Conservation (phyloP, 108 stramenopile species). For the Schizochytrium sp. region DNA sequence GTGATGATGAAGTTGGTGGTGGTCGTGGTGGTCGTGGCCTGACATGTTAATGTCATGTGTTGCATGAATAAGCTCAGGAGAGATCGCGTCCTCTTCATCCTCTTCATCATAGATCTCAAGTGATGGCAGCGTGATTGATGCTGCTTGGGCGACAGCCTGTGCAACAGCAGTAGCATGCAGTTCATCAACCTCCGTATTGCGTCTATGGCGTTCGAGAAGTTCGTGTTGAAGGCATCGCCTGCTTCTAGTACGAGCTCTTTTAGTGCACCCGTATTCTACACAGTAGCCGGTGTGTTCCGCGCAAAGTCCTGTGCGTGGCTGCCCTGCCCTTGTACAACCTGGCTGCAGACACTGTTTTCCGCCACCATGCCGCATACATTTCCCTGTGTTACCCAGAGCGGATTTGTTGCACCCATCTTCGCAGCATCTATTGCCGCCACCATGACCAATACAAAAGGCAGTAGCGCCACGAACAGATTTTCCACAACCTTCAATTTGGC, state of each 20-base stretch:
- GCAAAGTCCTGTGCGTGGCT: conserved; percentile 39
- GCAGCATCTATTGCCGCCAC: conserved; percentile 26
- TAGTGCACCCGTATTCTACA: neutral
- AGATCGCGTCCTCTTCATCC: neutral
- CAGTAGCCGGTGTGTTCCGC: conserved; percentile 8
- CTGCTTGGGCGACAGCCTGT: neutral
- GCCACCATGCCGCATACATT: conserved; percentile 28
- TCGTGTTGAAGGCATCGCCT: neutral
- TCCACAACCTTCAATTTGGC: neutral
- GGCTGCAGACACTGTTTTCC: neutral
- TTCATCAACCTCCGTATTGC: neutral
- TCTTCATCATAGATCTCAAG: neutral
- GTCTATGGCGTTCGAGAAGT: neutral
- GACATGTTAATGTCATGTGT: neutral
- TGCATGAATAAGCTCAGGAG: too few relatives aligned
- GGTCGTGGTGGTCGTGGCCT: neutral
- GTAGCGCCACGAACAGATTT: conserved; percentile 7
- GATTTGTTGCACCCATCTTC: conserved; percentile 4
- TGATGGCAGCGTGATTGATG: neutral
- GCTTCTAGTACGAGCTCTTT: neutral
- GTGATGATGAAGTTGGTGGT: neutral
- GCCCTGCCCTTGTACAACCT: conserved; percentile 8
- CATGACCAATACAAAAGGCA: conserved; percentile 24
- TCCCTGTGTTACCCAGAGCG: neutral
- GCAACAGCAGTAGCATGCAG: conserved; percentile 1